These are phyloP conservation scores for Babesia divergens DNA, from an alignment of 169 alveolate species.

Conservation along the genomic window DNA sequence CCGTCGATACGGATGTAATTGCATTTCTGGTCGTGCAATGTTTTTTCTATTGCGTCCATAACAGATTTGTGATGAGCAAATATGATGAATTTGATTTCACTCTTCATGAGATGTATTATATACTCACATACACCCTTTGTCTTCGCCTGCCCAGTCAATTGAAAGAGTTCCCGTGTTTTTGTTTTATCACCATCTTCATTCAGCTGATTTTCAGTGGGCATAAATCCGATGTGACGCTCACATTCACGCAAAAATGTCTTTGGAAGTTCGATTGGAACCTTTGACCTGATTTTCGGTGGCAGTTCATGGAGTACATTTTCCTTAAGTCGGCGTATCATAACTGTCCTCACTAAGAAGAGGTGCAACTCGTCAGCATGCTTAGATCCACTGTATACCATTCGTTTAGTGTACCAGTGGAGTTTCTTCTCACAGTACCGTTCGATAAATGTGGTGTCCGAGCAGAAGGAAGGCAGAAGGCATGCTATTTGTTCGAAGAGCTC, in stretches of 20 bases:
- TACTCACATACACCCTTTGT: constrained; percentile 88
- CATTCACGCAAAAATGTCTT: constrained; percentile 12
- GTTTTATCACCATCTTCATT: constrained; percentile 23
- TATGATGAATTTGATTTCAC: constrained; percentile 85
- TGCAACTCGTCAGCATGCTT: constrained; percentile 83
- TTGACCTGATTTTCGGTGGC: constrained; percentile 91
- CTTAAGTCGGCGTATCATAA: constrained; percentile 94
- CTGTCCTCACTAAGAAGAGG: constrained; percentile 73
- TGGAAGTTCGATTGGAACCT: constrained; percentile 84
- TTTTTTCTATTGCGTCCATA: constrained; percentile 86
- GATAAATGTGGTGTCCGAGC: constrained; percentile 72
- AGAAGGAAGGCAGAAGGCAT: constrained; percentile 74
- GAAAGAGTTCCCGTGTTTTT: constrained; percentile 75
- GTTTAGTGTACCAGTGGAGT: constrained; percentile 70
- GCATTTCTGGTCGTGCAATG: constrained; percentile 66
- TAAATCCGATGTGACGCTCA: background rate
- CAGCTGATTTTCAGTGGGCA: constrained; percentile 5
- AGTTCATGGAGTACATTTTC: constrained; percentile 89
- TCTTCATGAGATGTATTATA: constrained; percentile 86
- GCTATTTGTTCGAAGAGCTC: constrained; percentile 89
- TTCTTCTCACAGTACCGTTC: constrained; percentile 77
- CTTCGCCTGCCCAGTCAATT: constrained; percentile 93
- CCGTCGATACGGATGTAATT: constrained; percentile 94
- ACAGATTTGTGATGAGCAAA: constrained; percentile 94
- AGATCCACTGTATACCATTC: constrained; percentile 77